Conservation (phyloP, 1,284 basidiomycete genomes). For the Microbotryum silenes-acaulis region DNA sequence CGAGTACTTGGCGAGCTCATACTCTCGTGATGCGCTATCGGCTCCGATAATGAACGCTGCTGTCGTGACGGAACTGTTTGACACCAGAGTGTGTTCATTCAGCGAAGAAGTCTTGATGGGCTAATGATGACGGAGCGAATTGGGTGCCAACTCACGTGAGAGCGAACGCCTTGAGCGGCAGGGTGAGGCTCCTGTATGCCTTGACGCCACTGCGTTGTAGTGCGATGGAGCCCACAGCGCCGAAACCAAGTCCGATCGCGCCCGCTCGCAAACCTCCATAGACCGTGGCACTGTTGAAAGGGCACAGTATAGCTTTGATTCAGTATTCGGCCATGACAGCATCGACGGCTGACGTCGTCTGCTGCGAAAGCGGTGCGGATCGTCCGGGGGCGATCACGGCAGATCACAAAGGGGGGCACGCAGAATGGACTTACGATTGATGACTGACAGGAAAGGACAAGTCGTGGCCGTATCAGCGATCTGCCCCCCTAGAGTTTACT, state of each 20-base stretch:
- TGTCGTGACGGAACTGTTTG: constrained; percentile 15
- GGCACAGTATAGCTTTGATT: too few species aligned
- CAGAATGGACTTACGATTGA: too few species aligned
- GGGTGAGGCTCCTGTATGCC: constrained; percentile 18
- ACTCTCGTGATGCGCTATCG: constrained; percentile 25
- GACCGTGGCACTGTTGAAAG: constrained; percentile 8
- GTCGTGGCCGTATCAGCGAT: too few species aligned
- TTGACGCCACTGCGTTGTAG: constrained; percentile 14
- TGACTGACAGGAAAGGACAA: too few species aligned
- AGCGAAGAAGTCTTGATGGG: too few species aligned
- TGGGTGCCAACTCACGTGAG: constrained; percentile 12
- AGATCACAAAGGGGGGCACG: too few species aligned
- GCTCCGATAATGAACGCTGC: constrained; percentile 29
- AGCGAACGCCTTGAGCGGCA: constrained; percentile 29
- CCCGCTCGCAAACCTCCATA: constrained; percentile 17
- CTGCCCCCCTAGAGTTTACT: too few species aligned
- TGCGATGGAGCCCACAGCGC: constrained; percentile 13
- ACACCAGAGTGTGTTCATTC: background rate
- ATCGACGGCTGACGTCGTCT: too few species aligned
- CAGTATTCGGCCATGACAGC: too few species aligned
- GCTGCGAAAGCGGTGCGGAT: too few species aligned
- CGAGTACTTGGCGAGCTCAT: constrained; percentile 27
- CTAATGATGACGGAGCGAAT: too few species aligned
- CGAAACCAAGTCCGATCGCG: constrained; percentile 9
- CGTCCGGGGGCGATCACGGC: too few species aligned